Evolutionary conservation across 805 yeast species (phyloP).

Genomic region (Komagataella pseudopastoris): DNA sequence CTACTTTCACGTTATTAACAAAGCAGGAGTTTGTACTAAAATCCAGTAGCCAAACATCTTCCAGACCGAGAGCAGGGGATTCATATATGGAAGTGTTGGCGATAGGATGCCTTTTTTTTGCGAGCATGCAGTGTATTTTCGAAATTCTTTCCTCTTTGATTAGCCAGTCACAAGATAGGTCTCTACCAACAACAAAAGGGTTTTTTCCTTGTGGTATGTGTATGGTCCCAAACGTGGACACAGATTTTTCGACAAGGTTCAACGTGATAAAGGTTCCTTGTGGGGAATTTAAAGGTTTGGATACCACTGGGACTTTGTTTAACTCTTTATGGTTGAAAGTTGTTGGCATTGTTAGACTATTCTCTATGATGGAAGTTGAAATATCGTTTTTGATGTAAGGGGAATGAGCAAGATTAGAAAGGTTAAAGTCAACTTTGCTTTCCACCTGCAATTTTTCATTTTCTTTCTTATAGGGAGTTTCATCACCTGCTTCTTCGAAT

Average conservation of each 20-base stretch:
- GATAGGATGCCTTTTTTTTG: conserved; percentile 49
- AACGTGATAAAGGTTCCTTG: conserved; percentile 53
- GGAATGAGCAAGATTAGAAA: not conserved
- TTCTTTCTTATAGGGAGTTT: not conserved
- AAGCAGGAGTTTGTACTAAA: conserved; percentile 70
- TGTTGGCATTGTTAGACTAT: not conserved
- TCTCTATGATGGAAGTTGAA: not conserved
- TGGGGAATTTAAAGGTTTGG: conserved; percentile 33
- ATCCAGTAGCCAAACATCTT: conserved; percentile 72
- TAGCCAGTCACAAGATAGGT: conserved; percentile 42
- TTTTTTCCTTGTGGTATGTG: conserved; percentile 55
- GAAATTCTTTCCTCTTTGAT: conserved; percentile 71
- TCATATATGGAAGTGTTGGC: conserved; percentile 38
- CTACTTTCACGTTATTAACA: conserved; percentile 45
- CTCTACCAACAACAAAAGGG: conserved; percentile 65
- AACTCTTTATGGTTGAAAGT: conserved; percentile 16
- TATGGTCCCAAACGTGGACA: conserved; percentile 28
- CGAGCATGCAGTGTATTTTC: conserved; percentile 65
- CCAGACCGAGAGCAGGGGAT: conserved; percentile 58
- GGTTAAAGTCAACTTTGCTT: not conserved
- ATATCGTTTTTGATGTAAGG: not conserved
- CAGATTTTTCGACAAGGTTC: conserved; percentile 33
- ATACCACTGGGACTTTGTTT: conserved; percentile 61
- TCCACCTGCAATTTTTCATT: not conserved
- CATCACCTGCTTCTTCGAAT: not conserved